Evolutionary conservation across 75 land plant genomes (phyloP).

Genomic region (Chamaecyparis obtusa): DNA sequence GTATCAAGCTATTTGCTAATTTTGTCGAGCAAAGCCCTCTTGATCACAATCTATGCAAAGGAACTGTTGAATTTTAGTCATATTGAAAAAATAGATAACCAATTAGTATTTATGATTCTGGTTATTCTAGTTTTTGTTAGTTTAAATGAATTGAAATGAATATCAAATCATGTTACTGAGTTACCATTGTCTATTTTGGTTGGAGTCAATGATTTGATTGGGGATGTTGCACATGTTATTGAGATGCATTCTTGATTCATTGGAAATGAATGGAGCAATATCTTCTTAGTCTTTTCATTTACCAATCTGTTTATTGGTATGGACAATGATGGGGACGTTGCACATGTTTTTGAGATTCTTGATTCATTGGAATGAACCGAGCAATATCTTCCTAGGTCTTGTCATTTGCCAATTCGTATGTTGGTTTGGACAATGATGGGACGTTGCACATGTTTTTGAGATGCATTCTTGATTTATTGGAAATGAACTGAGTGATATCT

Average conservation of each 20-base stretch:
- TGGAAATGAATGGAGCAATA: too few relatives aligned
- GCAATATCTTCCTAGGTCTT: too few relatives aligned
- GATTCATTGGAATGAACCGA: too few relatives aligned
- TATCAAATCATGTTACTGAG: background rate
- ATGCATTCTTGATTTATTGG: background rate
- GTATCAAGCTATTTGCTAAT: background rate
- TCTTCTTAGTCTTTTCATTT: background rate
- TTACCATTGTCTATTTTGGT: background rate
- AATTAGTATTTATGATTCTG: background rate
- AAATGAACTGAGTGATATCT: background rate
- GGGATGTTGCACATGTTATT: background rate
- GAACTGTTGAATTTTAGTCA: background rate
- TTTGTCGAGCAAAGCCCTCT: background rate
- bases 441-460: too few relatives aligned
- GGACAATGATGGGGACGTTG: background rate
- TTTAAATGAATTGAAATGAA: background rate
- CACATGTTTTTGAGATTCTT: too few relatives aligned
- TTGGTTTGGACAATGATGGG: too few relatives aligned
- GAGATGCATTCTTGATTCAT: background rate
- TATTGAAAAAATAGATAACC: background rate
- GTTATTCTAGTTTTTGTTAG: background rate
- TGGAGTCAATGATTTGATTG: background rate
- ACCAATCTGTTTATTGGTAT: too few relatives aligned
- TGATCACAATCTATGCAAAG: background rate
- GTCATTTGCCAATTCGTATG: too few relatives aligned